Evolutionary conservation across 1,139 yeast genomes (phyloP), one percentile per base, ranked within the genome.

Genomic region (Hansenula sp.): DNA sequence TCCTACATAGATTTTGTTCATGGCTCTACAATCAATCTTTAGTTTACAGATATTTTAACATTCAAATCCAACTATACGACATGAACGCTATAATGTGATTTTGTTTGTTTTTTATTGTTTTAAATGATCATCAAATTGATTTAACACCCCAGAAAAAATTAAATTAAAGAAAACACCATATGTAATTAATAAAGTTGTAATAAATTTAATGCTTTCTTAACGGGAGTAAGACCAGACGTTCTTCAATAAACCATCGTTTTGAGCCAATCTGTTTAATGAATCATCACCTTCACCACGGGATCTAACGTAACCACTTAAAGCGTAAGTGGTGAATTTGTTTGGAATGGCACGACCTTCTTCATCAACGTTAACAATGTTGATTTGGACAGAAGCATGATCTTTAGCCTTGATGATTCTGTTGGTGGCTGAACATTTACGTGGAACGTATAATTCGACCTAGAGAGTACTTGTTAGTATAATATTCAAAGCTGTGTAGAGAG

Each of bases 391-490:
- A 64, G 98, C 94, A 76, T 93, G 99, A 79, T 93, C 99, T 84
- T 93, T 91, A 70, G 99, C 94, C 84, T 89, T 90, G 84, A 93
- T 91, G 81, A 94, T 90, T 83, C 98, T 91, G 97, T 90, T 91
- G 79, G 99, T 90, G 71, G 99, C 99, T 78, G 98, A 93, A 84
- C 99, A 93, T 84, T 93, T 93, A 87, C 99, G 89, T 83, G 99
- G 99, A 78, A 93, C 96, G 96, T 93, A 93, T 78, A 93, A 91
- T 84, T 94, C 99, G 78, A 93, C 96, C 96, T 89, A 65, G n/a
- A n/a, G 35, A 41, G 37, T 3, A 10, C 11, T 24, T 21, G 49
- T 48, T 48, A 42, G 49, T 48, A 40, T 6, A 21, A 21, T 6
- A 21, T 21, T 21, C 25, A 21, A 9, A n/a, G n/a, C n/a, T n/a